Evolutionary conservation across 2,329 filamentous ascomycete genomes (phyloP).

Genomic region (Ophiostoma pallidulum): DNA sequence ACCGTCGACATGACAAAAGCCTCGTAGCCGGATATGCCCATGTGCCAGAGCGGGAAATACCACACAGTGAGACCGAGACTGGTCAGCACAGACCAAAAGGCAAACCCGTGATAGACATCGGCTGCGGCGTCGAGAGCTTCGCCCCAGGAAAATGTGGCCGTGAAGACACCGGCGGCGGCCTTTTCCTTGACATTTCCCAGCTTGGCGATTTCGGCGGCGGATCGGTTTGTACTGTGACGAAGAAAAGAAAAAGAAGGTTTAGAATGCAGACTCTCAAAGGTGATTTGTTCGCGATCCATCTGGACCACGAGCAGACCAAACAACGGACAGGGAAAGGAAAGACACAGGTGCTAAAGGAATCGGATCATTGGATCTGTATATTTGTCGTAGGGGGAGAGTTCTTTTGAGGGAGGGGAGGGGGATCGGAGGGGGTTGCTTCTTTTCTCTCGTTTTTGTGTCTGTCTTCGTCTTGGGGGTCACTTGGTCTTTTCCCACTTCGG

Average conservation of each 20-base stretch:
- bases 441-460: too few relatives aligned
- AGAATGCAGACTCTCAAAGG: constrained; percentile 25
- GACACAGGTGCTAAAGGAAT: not conserved
- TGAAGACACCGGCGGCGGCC: constrained; percentile 54
- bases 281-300: not conserved
- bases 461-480: too few relatives aligned
- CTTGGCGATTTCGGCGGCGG: constrained; percentile 38
- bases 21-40: constrained; percentile 97
- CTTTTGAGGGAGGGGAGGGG: too few relatives aligned
- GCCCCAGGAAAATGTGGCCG: constrained; percentile 62
- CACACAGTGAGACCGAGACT: constrained; percentile 82
- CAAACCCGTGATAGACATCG: constrained; percentile 87
- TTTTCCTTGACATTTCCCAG: constrained; percentile 75
- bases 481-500: too few relatives aligned
- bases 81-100: constrained; percentile 93
- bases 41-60: constrained; percentile 98
- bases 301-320: not conserved
- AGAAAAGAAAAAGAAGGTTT: constrained; percentile 22
- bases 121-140: constrained; percentile 72
- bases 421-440: too few relatives aligned
- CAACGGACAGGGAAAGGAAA: not conserved
- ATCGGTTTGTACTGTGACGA: constrained; percentile 40
- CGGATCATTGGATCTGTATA: too few relatives aligned
- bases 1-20: constrained; percentile 75
- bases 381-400: too few relatives aligned